These are phyloP conservation scores for Strobilomyces dryophilus DNA, from an alignment of 768 basidiomycete species.

Conservation along the genomic window DNA sequence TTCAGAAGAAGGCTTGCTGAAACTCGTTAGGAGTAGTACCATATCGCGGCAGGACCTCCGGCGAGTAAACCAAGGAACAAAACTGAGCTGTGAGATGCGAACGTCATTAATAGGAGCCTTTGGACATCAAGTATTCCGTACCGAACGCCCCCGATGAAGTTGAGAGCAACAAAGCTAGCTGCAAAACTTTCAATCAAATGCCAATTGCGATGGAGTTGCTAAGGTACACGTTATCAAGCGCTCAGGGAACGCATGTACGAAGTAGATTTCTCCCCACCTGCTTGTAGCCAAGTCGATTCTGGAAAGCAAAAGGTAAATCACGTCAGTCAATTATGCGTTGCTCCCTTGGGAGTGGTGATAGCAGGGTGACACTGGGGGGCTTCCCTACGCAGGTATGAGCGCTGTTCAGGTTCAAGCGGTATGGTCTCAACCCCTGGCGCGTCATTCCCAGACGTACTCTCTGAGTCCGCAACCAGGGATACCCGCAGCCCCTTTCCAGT, in stretches of 20 bases:
- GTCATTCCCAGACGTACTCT: conserved; percentile 18
- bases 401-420: conserved; percentile 98
- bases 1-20: conserved; percentile 10
- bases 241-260: background rate
- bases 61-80: conserved; percentile 80
- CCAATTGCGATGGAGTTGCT: conserved; percentile 90
- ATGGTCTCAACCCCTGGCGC: conserved; percentile 84
- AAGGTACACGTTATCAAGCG: conserved; percentile 4
- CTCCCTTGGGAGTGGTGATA: conserved; percentile 39
- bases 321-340: conserved; percentile 47
- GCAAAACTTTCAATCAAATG: conserved; percentile 80
- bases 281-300: conserved; percentile 79
- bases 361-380: conserved; percentile 65
- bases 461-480: conserved; percentile 50
- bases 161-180: conserved; percentile 84
- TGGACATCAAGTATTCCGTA: conserved; percentile 26
- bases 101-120: conserved; percentile 2
- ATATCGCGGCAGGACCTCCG: conserved; percentile 84
- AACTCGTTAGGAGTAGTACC: conserved; percentile 37
- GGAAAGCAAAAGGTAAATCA: conserved; percentile 22
- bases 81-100: conserved; percentile 46
- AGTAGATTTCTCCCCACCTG: conserved; percentile 43
- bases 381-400: conserved; percentile 99
- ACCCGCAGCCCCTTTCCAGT: conserved; percentile 86
- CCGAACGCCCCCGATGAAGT: conserved; percentile 88